These are phyloP conservation scores for Gnaphalium uliginosum DNA, from an alignment of 129 eudicot species.

Conservation along the genomic window DNA sequence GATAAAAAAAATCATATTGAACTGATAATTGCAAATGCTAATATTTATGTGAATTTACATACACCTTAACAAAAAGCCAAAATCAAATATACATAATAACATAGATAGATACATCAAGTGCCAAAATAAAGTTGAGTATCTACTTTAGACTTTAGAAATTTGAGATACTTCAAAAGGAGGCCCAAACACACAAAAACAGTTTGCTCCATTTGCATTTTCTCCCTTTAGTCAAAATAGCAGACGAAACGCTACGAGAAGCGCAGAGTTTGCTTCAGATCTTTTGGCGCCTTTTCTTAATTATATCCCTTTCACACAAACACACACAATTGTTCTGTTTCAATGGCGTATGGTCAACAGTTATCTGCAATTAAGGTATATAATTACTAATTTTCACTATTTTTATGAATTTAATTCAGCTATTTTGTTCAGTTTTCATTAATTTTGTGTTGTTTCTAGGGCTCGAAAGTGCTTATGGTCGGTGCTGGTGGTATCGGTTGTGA, in stretches of 20 bases:
- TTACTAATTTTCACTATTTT: neutral
- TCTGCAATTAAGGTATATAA: conserved; percentile 62
- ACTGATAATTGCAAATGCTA: too few species aligned
- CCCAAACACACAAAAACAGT: conserved; percentile 19
- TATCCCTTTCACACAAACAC: conserved; percentile 18
- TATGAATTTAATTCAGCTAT: neutral
- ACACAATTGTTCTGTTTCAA: conserved; percentile 14
- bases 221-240: conserved; percentile 14
- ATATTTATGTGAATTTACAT: too few species aligned
- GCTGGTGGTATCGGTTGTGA: conserved; percentile 99
- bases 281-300: conserved; percentile 66
- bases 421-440: neutral
- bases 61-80: too few species aligned
- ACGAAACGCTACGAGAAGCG: conserved; percentile 6
- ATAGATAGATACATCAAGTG: too few species aligned
- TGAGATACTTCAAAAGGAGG: neutral
- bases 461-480: conserved; percentile 95
- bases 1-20: too few species aligned
- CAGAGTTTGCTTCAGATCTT: conserved; percentile 22
- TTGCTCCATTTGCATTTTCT: neutral
- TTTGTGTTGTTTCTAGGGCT: conserved; percentile 43
- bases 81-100: too few species aligned
- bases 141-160: too few species aligned
- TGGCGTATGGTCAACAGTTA: conserved; percentile 58
- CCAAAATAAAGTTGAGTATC: neutral